Conservation (phyloP, 1,139 yeast genomes). For the Candida glucosophila region DNA sequence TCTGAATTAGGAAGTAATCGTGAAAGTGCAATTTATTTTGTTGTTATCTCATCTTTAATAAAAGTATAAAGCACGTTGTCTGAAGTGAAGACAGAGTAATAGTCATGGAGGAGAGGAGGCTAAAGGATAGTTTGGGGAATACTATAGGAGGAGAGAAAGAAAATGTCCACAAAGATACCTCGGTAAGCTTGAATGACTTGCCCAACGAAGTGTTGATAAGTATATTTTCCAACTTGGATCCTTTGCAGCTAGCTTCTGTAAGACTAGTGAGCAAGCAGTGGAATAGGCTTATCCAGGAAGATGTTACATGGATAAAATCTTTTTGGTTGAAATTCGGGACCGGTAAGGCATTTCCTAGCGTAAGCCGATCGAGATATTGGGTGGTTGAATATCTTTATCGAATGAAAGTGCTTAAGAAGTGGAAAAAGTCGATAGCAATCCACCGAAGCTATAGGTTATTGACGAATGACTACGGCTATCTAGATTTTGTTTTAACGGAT, state of each 20-base stretch:
- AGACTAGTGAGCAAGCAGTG: constrained; percentile 49
- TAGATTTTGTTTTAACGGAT: constrained; percentile 23
- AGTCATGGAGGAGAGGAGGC: no score
- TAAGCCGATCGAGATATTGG: constrained; percentile 46
- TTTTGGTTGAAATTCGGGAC: constrained; percentile 41
- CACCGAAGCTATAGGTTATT: constrained; percentile 24
- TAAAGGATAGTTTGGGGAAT: neutral
- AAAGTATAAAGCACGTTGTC: no score
- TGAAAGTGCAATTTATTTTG: no score
- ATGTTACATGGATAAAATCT: constrained; percentile 53
- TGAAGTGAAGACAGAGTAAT: no score
- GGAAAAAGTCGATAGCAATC: constrained; percentile 41
- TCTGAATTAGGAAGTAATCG: no score
- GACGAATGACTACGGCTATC: constrained; percentile 17
- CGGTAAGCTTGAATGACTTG: constrained; percentile 30
- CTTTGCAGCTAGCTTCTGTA: constrained; percentile 39
- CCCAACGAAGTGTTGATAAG: constrained; percentile 53
- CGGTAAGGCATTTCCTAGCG: constrained; percentile 40
- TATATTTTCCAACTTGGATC: constrained; percentile 50
- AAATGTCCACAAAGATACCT: neutral
- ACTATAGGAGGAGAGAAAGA: neutral
- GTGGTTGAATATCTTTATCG: constrained; percentile 49
- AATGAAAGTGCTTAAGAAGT: constrained; percentile 30
- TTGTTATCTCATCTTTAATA: no score
- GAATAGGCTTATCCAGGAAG: constrained; percentile 44